Evolutionary conservation across 345 rosid species (phyloP), one percentile per base, ranked within the genome.

Genomic region (Eucalyptus rudis): DNA sequence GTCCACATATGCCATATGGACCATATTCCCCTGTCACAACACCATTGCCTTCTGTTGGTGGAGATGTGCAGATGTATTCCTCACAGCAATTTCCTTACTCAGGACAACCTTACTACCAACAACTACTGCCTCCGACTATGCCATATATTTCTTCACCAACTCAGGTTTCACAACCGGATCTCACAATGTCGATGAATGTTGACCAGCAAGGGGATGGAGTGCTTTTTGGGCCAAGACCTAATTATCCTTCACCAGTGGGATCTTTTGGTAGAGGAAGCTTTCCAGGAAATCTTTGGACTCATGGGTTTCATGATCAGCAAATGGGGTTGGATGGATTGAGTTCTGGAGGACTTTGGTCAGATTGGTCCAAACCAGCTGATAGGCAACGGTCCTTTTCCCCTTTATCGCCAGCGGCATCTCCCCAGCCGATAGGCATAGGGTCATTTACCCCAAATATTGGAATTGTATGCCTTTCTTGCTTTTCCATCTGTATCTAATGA

Each of bases 1-100:
- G 93, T 91, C 96, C 99, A 1, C 96, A 95, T 92, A 94, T 96
- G 96, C 97, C 98, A 64, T 96, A 94, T 89, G 98, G 98, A 79
- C 97, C 96, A 87, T 96, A 96, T 91, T 96, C 99, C 87, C 99
- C 98, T 4, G 99, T 94, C 89, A 94, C 98, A 59, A 92, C 95
- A 81, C 97, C 99, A 90, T 89, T 96, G 88, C 96, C 97, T 88
- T 93, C 84, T 40, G 84, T 98, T 93, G 50, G 94, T 94, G 89
- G 94, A 88, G 96, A 96, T 93, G 94, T 94, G 31, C 97, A 94
- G 89, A 88, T 97, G 88, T 96, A 94, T 89, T 93, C 97, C 25
- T 93, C 94, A 7, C 99, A 96, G 33, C 97, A 95, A 89, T 95
- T 92, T 92, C 96, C 96, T 24, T 96, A 93, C 89, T 95, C 98